phyloP scores from a whole-genome alignment of 1,284 basidiomycete species.

The Schizophyllum amplum region DNA sequence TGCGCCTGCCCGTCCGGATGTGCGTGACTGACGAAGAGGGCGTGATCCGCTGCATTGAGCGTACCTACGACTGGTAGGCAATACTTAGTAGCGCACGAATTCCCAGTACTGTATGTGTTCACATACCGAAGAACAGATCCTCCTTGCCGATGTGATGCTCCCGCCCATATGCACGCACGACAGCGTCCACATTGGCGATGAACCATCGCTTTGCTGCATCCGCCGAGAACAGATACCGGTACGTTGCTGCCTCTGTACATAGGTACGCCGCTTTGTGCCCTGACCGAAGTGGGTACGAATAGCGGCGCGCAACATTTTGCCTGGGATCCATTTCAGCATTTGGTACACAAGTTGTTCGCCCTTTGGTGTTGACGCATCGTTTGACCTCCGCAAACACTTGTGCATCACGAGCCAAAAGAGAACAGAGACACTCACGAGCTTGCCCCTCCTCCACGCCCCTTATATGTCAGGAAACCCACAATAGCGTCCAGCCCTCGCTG shows the following conservation, averaged over 20 bases:
- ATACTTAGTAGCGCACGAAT: background rate
- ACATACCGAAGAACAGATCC: constrained; percentile 54
- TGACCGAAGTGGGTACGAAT: constrained; percentile 44
- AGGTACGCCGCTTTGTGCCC: constrained; percentile 53
- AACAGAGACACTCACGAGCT: constrained; percentile 21
- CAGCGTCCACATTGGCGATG: constrained; percentile 46
- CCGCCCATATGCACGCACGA: constrained; percentile 44
- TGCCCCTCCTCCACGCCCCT: constrained; percentile 23
- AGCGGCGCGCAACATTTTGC: constrained; percentile 38
- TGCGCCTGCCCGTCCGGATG: constrained; percentile 51
- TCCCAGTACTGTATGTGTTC: background rate
- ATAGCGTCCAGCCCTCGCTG: constrained; percentile 49
- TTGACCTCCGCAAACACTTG: too few species aligned
- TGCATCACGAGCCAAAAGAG: background rate
- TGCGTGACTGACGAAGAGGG: constrained; percentile 51
- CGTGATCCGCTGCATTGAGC: constrained; percentile 54
- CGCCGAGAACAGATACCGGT: constrained; percentile 50
- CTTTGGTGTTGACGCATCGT: too few species aligned
- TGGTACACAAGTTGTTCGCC: too few species aligned
- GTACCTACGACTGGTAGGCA: constrained; percentile 55
- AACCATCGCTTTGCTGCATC: constrained; percentile 58
- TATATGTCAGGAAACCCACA: constrained; percentile 39
- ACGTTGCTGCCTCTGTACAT: constrained; percentile 52
- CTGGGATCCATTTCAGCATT: too few species aligned
- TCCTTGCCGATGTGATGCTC: constrained; percentile 49